A percentile compares a stretch with the other conserved stretches of the same genome.
Conservation (phyloP, 371 early-diverging fungal genomes). For the Apophysomyces elegans region DNA sequence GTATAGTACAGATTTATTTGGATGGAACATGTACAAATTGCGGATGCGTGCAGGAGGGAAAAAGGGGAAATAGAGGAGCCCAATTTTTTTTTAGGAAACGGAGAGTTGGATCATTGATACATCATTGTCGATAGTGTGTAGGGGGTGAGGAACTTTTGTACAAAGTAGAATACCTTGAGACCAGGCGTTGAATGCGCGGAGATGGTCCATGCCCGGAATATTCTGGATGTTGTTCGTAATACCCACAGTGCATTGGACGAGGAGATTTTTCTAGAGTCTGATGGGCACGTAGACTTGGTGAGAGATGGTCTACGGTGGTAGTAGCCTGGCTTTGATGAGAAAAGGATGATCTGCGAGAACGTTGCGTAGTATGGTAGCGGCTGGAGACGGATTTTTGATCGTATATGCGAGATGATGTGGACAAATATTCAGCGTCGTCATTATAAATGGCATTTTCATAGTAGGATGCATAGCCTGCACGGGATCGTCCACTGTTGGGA, state of each 20-base stretch:
- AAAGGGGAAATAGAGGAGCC: neutral
- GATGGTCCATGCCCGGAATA: neutral
- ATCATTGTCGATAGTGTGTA: constrained; percentile 7
- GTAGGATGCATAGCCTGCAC: constrained; percentile 2
- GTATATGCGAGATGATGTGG: neutral
- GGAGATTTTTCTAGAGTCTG: neutral
- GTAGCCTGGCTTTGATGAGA: neutral
- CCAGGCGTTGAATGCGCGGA: constrained; percentile 1
- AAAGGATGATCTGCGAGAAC: neutral
- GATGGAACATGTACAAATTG: constrained; percentile 6
- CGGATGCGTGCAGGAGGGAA: neutral
- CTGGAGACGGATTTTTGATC: neutral
- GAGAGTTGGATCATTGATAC: neutral
- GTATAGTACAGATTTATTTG: constrained; percentile 7
- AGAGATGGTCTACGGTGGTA: neutral
- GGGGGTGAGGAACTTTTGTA: neutral
- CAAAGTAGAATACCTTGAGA: constrained; percentile 1
- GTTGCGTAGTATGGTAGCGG: neutral
- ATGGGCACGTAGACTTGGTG: neutral
- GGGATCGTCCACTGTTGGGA: constrained; percentile 1
- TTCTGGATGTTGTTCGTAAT: constrained; percentile 1
- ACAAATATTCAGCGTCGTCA: neutral
- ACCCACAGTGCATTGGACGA: neutral
- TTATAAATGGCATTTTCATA: neutral
- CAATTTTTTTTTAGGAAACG: neutral